Conservation (phyloP, 371 early-diverging fungal genomes). For the Mortierella sp. region DNA sequence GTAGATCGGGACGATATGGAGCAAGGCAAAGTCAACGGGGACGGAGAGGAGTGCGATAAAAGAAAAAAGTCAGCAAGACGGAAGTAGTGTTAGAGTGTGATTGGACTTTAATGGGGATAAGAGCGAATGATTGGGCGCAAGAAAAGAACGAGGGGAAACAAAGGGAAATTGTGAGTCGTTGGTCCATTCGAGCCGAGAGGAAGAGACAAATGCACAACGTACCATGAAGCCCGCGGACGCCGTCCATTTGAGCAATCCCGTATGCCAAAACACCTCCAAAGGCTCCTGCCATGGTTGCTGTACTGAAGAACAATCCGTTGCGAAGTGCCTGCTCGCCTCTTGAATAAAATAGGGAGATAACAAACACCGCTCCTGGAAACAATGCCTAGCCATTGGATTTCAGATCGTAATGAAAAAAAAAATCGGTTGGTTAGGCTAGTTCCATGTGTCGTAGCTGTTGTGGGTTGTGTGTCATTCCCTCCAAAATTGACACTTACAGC, state of each 20-base stretch:
- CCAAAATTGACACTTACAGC: conserved; percentile 18
- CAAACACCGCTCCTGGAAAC: conserved; percentile 77
- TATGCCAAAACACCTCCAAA: conserved; percentile 79
- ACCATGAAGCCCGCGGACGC: conserved; percentile 56
- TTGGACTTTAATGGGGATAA: not conserved
- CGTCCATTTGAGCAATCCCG: conserved; percentile 69
- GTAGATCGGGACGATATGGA: not conserved
- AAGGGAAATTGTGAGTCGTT: not conserved
- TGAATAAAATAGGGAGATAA: conserved; percentile 82
- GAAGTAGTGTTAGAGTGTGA: not conserved
- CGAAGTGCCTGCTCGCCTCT: conserved; percentile 80
- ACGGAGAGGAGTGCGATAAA: not conserved
- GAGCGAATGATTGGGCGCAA: not conserved
- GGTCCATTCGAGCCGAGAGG: not conserved
- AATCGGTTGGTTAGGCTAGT: not conserved
- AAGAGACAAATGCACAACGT: not conserved
- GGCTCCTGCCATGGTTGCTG: conserved; percentile 79
- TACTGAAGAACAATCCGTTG: conserved; percentile 76
- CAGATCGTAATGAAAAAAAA: not conserved
- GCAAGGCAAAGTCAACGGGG: not conserved
- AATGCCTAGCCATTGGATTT: conserved; percentile 30
- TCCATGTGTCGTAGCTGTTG: not conserved
- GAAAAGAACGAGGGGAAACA: not conserved
- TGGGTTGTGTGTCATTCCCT: not conserved
- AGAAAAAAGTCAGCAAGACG: not conserved